Percentiles rank a stretch among this genome's conserved stretches.
These are phyloP conservation scores for Saposhnikovia divaricata DNA, from an alignment of 129 eudicot species.

Conservation along the genomic window DNA sequence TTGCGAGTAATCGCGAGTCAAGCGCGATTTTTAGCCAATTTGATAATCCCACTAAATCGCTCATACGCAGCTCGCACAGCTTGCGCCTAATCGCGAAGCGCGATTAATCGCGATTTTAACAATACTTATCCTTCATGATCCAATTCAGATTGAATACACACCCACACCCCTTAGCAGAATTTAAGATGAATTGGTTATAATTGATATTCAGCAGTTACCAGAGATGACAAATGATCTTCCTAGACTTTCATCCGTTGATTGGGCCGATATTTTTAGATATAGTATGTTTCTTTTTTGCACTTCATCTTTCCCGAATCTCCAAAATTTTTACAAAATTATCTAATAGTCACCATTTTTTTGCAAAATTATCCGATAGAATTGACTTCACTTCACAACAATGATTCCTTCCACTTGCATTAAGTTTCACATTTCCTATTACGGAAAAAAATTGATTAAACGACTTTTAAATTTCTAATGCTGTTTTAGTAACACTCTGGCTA, in stretches of 20 bases:
- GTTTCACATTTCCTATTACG: background rate
- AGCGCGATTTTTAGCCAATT: too few relatives aligned
- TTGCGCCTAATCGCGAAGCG: too few relatives aligned
- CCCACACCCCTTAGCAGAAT: too few relatives aligned
- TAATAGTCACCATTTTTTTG: background rate
- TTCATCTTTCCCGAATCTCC: background rate
- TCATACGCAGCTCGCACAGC: too few relatives aligned
- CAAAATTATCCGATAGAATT: background rate
- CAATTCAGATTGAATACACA: too few relatives aligned
- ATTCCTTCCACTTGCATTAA: background rate
- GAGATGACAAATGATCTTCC: background rate
- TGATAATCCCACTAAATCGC: too few relatives aligned
- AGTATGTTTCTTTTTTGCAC: background rate
- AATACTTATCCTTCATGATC: too few relatives aligned
- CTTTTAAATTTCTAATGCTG: background rate
- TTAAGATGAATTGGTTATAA: background rate
- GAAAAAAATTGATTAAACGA: background rate
- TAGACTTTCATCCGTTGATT: background rate
- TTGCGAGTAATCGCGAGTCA: too few relatives aligned
- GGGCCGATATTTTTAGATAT: background rate
- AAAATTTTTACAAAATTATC: background rate
- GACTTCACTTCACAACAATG: background rate
- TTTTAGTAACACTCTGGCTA: background rate
- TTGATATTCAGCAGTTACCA: background rate
- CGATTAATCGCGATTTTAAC: too few relatives aligned